Conservation (phyloP, 202 grass and related monocot genomes). For the Panicum virgatum region DNA sequence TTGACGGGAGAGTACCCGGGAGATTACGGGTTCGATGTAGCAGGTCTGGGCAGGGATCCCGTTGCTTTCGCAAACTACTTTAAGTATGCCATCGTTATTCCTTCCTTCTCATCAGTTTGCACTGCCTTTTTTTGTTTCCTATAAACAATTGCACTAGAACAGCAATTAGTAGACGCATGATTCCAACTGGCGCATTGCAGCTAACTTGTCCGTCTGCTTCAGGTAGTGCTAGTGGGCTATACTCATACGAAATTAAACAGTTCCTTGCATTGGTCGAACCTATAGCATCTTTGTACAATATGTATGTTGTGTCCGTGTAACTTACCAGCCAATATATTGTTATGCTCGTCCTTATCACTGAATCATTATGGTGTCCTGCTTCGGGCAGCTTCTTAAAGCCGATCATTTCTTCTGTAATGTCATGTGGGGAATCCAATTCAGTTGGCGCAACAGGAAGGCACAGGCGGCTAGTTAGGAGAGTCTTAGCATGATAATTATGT, state of each 20-base stretch:
- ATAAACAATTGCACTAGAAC: background rate
- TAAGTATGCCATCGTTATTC: conserved; percentile 60
- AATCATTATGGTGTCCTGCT: background rate
- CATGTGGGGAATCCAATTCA: no score
- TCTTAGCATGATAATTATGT: no score
- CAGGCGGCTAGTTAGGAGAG: no score
- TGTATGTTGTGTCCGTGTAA: background rate
- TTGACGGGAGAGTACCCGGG: conserved; percentile 77
- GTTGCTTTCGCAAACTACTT: conserved; percentile 84
- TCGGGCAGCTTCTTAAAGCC: background rate
- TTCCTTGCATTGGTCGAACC: background rate
- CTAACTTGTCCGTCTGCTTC: background rate
- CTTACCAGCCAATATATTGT: background rate
- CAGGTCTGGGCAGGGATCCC: conserved; percentile 85
- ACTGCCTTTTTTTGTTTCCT: background rate
- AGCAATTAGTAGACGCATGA: background rate
- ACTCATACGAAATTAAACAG: background rate
- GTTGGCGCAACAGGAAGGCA: no score
- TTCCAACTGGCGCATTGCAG: background rate
- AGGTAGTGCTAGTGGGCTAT: background rate
- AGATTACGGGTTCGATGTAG: conserved; percentile 92
- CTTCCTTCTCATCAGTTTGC: conserved; percentile 2
- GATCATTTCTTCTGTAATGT: background rate
- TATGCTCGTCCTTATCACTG: background rate
- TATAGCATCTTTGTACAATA: background rate